Percentiles rank a stretch among this genome's conserved stretches.
These are phyloP conservation scores for Lindgomyces ingoldianus DNA, from an alignment of 495 filamentous ascomycete genomes.

Conservation along the genomic window DNA sequence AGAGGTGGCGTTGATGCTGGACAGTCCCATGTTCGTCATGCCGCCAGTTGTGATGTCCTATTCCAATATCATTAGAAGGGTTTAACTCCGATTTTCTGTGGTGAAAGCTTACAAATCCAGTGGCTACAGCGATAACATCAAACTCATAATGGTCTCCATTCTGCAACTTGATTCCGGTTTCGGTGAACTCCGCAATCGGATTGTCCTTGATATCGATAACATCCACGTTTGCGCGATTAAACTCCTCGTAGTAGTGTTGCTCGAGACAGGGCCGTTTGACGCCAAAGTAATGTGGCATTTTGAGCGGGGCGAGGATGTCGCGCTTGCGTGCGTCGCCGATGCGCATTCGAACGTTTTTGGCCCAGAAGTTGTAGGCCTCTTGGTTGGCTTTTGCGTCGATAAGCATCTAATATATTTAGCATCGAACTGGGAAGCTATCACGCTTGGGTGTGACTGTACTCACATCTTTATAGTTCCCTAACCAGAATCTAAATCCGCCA, in stretches of 20 bases:
- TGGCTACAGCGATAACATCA: constrained; percentile 53
- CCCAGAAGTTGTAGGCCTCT: constrained; percentile 60
- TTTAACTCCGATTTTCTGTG: no score
- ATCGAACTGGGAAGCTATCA: not conserved
- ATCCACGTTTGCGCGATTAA: constrained; percentile 58
- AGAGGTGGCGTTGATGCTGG: constrained; percentile 44
- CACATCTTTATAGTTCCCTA: constrained; percentile 54
- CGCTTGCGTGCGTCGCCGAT: constrained; percentile 52
- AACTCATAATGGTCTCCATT: constrained; percentile 50
- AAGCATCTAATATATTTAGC: not conserved
- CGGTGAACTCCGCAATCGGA: constrained; percentile 52
- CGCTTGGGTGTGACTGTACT: not conserved
- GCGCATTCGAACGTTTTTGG: constrained; percentile 52
- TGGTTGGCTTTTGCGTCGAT: constrained; percentile 39
- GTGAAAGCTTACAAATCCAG: constrained; percentile 47
- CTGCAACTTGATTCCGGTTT: constrained; percentile 49
- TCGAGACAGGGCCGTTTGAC: constrained; percentile 59
- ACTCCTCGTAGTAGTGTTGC: constrained; percentile 58
- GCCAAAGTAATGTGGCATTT: constrained; percentile 57
- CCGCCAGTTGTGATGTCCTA: constrained; percentile 54
- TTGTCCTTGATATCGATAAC: constrained; percentile 55
- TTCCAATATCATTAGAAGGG: no score
- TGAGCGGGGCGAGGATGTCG: constrained; percentile 58
- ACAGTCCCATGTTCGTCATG: constrained; percentile 51
- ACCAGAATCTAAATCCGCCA: constrained; percentile 54